Evolutionary conservation across 257 asterid genomes (phyloP).

Genomic region (Lycium barbarum): DNA sequence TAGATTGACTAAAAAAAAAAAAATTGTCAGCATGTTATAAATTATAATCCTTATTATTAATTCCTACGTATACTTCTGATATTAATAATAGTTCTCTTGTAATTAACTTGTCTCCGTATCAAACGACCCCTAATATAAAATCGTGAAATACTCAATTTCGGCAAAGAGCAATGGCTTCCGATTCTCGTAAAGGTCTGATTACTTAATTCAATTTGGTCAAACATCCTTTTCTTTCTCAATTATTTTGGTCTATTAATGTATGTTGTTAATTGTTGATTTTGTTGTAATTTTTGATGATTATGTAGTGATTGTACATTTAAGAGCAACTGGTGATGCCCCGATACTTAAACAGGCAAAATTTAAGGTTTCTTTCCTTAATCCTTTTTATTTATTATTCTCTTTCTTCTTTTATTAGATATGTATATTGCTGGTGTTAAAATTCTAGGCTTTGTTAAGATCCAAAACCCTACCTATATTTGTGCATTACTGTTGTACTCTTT

Average conservation of each 20-base stretch:
- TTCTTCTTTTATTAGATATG: background rate
- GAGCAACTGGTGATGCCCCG: conserved; percentile 98
- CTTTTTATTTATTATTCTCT: background rate
- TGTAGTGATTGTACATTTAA: conserved; percentile 87
- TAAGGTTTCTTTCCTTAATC: conserved; percentile 56
- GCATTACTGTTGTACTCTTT: background rate
- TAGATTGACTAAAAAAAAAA: too few species aligned
- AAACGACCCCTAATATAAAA: too few species aligned
- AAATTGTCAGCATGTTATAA: too few species aligned
- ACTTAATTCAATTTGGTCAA: background rate
- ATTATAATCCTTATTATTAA: too few species aligned
- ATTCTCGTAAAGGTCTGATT: conserved; percentile 64
- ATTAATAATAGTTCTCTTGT: too few species aligned
- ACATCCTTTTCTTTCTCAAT: background rate
- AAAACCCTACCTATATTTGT: background rate
- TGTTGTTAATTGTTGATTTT: background rate
- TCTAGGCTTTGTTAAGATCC: background rate
- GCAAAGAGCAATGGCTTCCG: conserved; percentile 54
- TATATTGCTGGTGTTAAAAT: background rate
- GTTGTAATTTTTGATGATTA: background rate
- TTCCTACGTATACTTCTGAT: too few species aligned
- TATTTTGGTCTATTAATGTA: background rate
- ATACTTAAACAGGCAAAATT: conserved; percentile 93
- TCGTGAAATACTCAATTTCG: background rate
- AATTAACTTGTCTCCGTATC: too few species aligned